Conservation (phyloP, 2,329 filamentous ascomycete species). For the Calonectria ilicicola region DNA sequence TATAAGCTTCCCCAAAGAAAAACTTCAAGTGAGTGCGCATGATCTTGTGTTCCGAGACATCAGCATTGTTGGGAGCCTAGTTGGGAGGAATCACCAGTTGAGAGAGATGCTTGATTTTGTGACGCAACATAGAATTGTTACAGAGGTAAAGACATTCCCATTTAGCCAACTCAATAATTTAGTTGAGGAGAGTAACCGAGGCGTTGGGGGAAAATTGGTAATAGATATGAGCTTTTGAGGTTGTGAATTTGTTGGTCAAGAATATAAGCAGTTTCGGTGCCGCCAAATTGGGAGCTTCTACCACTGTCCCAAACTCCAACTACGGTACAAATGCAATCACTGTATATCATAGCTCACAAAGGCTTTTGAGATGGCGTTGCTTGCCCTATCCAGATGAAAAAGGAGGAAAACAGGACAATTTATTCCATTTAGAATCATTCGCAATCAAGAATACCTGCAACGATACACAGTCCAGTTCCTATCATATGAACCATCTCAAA, state of each 20-base stretch:
- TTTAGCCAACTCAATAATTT: conserved; percentile 7
- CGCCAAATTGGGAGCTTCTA: no score
- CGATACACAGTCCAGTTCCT: conserved; percentile 28
- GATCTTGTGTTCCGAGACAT: conserved; percentile 21
- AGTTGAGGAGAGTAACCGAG: not conserved
- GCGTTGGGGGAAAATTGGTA: conserved; percentile 9
- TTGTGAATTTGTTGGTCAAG: no score
- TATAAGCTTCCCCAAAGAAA: conserved; percentile 15
- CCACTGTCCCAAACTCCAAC: no score
- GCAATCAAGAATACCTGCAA: not conserved
- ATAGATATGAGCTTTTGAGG: conserved; percentile 5
- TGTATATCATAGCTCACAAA: no score
- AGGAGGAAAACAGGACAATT: no score
- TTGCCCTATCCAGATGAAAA: no score
- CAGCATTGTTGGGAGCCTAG: conserved; percentile 12
- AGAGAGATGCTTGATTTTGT: conserved; percentile 19
- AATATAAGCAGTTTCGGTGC: no score
- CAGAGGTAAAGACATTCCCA: conserved; percentile 8
- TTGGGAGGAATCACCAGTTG: conserved; percentile 15
- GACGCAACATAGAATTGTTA: not conserved
- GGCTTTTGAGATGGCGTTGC: no score
- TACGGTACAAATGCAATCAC: no score
- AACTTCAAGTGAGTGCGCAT: conserved; percentile 7
- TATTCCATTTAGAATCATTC: not conserved
- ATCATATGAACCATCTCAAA: conserved; percentile 43